Percentiles rank a stretch among this genome's conserved stretches.
Conservation (phyloP, 495 filamentous ascomycete genomes). For the Glonium stellatum region DNA sequence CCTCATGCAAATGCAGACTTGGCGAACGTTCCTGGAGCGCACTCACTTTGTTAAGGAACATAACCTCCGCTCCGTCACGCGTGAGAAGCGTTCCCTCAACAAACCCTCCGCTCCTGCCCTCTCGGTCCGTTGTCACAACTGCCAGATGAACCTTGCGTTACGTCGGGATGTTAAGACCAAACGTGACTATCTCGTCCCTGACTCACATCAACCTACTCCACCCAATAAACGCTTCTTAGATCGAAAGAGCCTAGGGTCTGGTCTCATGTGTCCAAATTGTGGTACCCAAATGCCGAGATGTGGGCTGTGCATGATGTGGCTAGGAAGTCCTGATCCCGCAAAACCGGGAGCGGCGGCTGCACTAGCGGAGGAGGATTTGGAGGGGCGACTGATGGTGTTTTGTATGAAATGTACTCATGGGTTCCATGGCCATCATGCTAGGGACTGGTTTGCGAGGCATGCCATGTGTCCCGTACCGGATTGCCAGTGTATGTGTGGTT, state of each 20-base stretch:
- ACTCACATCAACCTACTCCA: constrained; percentile 6
- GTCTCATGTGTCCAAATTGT: constrained; percentile 73
- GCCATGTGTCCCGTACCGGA: constrained; percentile 81
- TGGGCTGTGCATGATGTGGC: constrained; percentile 75
- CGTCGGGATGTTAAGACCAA: constrained; percentile 15
- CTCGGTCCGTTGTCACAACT: constrained; percentile 25
- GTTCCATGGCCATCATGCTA: constrained; percentile 79
- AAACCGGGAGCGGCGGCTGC: constrained; percentile 50
- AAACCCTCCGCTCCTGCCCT: constrained; percentile 21
- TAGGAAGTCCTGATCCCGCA: constrained; percentile 71
- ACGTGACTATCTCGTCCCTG: constrained; percentile 15
- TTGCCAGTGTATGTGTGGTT: constrained; percentile 72
- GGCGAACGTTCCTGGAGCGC: constrained; percentile 58
- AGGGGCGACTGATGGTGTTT: constrained; percentile 57
- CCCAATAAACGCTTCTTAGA: background rate
- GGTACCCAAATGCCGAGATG: constrained; percentile 83
- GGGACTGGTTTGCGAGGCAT: constrained; percentile 78
- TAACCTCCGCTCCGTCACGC: constrained; percentile 24
- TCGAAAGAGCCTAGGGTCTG: constrained; percentile 23
- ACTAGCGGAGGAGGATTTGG: constrained; percentile 23
- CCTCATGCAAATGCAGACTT: constrained; percentile 69
- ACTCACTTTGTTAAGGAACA: constrained; percentile 47
- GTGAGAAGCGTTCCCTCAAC: constrained; percentile 25
- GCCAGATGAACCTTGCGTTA: constrained; percentile 25
- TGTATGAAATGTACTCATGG: constrained; percentile 87